A percentile compares a stretch with the other conserved stretches of the same genome.
Evolutionary conservation across 1,284 basidiomycete genomes (phyloP).

Genomic region (Gomphus sp.): DNA sequence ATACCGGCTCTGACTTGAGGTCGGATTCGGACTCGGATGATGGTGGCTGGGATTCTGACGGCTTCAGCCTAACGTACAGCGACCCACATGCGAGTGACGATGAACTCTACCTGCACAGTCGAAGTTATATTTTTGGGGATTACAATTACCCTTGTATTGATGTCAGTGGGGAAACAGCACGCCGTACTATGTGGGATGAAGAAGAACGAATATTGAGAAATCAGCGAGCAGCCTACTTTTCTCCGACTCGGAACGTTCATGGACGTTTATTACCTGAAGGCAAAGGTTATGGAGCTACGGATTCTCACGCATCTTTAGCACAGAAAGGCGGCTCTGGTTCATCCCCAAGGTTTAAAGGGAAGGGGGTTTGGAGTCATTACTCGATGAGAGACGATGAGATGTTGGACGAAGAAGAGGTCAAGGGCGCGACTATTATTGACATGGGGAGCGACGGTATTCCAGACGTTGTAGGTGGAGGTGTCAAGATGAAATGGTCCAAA

Average conservation of each 20-base stretch:
- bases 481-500: slow-evolving; percentile 35
- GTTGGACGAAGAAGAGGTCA: slow-evolving; percentile 13
- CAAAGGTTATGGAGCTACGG: slow-evolving; percentile 13
- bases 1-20: slow-evolving; percentile 48
- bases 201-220: slow-evolving; percentile 61
- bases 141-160: slow-evolving; percentile 89
- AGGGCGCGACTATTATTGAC: slow-evolving; percentile 26
- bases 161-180: slow-evolving; percentile 66
- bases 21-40: slow-evolving; percentile 22
- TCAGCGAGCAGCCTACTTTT: slow-evolving; percentile 62
- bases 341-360: not conserved
- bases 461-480: slow-evolving; percentile 22
- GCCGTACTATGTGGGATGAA: slow-evolving; percentile 58
- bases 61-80: slow-evolving; percentile 59
- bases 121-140: slow-evolving; percentile 81
- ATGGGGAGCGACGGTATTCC: slow-evolving; percentile 30
- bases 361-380: not conserved
- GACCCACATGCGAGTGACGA: slow-evolving; percentile 58
- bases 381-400: not conserved
- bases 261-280: not conserved
- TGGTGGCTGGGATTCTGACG: slow-evolving; percentile 25
- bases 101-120: slow-evolving; percentile 59
- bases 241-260: slow-evolving; percentile 29
- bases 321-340: not conserved
- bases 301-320: not conserved